These are phyloP conservation scores for Aspergillus viridinutans DNA, from an alignment of 2,329 filamentous ascomycete species.

Conservation along the genomic window DNA sequence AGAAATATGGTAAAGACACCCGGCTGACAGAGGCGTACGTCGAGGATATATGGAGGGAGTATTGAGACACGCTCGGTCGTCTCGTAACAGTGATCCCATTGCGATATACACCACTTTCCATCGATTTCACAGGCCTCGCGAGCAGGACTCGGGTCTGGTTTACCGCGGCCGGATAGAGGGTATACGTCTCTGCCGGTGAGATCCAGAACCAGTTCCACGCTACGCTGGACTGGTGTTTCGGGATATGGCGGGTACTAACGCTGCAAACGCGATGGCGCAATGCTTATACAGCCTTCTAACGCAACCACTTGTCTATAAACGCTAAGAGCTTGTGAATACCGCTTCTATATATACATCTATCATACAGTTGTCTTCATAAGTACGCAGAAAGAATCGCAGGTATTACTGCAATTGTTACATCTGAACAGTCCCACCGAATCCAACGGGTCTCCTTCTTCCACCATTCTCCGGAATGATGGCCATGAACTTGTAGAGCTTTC, in stretches of 20 bases:
- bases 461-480: slow-evolving; percentile 80
- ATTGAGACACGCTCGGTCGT: slow-evolving; percentile 16
- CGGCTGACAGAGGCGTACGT: slow-evolving; percentile 77
- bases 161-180: not conserved
- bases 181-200: not conserved
- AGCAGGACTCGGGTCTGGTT: not conserved
- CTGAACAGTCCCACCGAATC: slow-evolving; percentile 70
- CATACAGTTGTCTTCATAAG: slow-evolving; percentile 4
- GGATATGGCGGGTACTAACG: not conserved
- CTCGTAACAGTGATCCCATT: too few relatives aligned
- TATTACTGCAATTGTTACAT: slow-evolving; percentile 2
- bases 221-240: not conserved
- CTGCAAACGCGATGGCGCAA: not conserved
- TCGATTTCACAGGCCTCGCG: not conserved
- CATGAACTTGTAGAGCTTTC: slow-evolving; percentile 88
- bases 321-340: not conserved
- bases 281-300: not conserved
- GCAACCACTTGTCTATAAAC: not conserved
- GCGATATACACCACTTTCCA: not conserved
- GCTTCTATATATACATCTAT: slow-evolving; percentile 1
- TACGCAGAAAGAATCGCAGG: slow-evolving; percentile 7
- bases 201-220: not conserved
- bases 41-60: slow-evolving; percentile 76
- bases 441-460: slow-evolving; percentile 72
- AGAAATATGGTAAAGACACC: slow-evolving; percentile 70